Evolutionary conservation across 306 rosid species (phyloP), one percentile per base, ranked within the genome.

Genomic region (Calophaca sinica): DNA sequence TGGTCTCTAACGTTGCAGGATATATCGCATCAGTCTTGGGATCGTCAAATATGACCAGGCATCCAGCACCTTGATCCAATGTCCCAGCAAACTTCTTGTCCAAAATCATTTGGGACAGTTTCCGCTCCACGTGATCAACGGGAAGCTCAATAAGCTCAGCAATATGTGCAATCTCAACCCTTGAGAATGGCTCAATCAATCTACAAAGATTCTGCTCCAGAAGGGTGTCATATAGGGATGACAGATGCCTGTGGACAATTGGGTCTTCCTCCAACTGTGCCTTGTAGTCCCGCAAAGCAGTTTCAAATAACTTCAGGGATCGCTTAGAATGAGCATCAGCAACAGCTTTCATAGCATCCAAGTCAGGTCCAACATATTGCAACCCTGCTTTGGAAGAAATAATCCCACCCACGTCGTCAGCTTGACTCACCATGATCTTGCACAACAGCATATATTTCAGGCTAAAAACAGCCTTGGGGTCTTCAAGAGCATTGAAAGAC

Each of bases 301-400:
- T 83, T 84, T 94, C 96, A 14, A 94, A 94, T 63, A 94, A 88
- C 84, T 84, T 91, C 46, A 94, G 83, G 52, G 98, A 94, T 57
- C 97, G 90, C 76, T 94, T 94, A 1, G 97, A 89, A 84, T 94
- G 86, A 31, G 98, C 98, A 74, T 91, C 97, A 3, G 98, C 97
- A 44, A 94, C 98, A 38, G 96, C 96, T 82, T 91, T 94, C 98
- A 94, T 94, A 36, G 98, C 98, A 83, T 94, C 98, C 83, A 94
- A 80, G 81, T 94, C 97, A 31, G 89, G 92, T 7, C 98, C 98
- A 73, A 91, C 84, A 60, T 86, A 94, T 74, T 87, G 89, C 76
- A 94, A 79, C 3, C 96, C 97, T 2, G 98, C 98, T 82, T 91
- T 94, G 2, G 98, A 94, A 31, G 96, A 94, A 51, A 94, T 89